Conservation (phyloP, 169 alveolate genomes). For the Cryptosporidium muris region DNA sequence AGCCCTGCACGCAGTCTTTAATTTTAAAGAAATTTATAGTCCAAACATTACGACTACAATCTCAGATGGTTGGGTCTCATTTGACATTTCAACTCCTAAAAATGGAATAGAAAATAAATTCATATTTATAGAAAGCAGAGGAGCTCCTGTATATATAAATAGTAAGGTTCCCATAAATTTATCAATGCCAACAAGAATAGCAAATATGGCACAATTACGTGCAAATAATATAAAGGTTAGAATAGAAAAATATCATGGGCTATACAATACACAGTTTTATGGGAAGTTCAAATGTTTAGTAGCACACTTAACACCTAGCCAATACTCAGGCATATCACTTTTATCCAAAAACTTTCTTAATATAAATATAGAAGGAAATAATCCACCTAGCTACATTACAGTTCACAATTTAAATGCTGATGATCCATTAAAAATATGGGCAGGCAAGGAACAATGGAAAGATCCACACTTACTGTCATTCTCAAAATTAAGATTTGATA, state of each 20-base stretch:
- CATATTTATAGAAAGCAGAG: slow-evolving; percentile 55
- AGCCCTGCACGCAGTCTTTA: slow-evolving; percentile 39
- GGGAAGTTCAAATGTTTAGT: slow-evolving; percentile 11
- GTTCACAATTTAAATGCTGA: neutral
- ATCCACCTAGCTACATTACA: slow-evolving; percentile 32
- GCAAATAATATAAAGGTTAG: slow-evolving; percentile 24
- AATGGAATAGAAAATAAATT: neutral
- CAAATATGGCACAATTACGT: slow-evolving; percentile 16
- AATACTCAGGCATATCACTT: neutral
- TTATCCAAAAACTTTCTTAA: neutral
- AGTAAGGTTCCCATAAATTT: slow-evolving; percentile 18
- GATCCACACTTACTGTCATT: slow-evolving; percentile 51
- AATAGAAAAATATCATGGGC: slow-evolving; percentile 6
- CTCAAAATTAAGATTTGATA: slow-evolving; percentile 18
- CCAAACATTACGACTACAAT: slow-evolving; percentile 28
- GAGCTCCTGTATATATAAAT: slow-evolving; percentile 51
- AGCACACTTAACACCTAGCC: slow-evolving; percentile 17
- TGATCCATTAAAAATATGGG: slow-evolving; percentile 33
- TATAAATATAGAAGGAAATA: slow-evolving; percentile 37
- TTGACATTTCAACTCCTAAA: slow-evolving; percentile 4
- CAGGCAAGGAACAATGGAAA: slow-evolving; percentile 37
- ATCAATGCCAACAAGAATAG: slow-evolving; percentile 40
- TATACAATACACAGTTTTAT: neutral
- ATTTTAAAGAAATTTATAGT: slow-evolving; percentile 20
- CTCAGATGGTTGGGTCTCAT: slow-evolving; percentile 52